Evolutionary conservation across 352 stramenopile genomes (phyloP).

Genomic region (Pythium rhizo-oryzae): DNA sequence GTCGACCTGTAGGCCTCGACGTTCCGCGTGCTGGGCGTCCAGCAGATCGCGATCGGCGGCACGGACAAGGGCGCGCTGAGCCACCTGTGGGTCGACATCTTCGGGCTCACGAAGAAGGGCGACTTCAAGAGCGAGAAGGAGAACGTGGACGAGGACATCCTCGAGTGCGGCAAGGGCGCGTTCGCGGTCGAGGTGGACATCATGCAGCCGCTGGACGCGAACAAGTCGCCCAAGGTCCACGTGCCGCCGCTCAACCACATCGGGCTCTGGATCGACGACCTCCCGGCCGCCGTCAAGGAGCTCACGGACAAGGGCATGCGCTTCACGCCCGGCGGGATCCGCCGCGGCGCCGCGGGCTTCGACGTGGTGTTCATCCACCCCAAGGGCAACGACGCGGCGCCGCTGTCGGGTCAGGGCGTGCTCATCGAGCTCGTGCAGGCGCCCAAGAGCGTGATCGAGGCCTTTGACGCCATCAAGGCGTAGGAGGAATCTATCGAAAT

Average conservation of each 20-base stretch:
- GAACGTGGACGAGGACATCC: constrained; percentile 99
- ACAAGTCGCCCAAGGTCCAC: constrained; percentile 95
- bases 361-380: constrained; percentile 99
- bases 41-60: constrained; percentile 97
- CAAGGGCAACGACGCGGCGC: constrained; percentile 93
- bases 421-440: constrained; percentile 98
- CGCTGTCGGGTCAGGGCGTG: constrained; percentile 93
- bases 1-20: constrained; percentile 44
- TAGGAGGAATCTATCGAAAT: background rate
- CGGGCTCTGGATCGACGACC: constrained; percentile 97
- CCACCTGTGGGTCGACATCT: constrained; percentile 83
- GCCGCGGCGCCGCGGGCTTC: constrained; percentile 96
- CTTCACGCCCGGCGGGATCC: constrained; percentile 97
- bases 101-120: constrained; percentile 74
- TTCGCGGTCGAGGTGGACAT: constrained; percentile 97
- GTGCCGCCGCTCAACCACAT: constrained; percentile 98
- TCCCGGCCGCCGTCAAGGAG: constrained; percentile 91
- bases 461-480: constrained; percentile 60
- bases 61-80: constrained; percentile 88
- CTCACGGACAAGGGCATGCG: constrained; percentile 92
- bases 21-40: constrained; percentile 96
- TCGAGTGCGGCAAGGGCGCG: constrained; percentile 90
- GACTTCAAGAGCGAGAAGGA: constrained; percentile 88
- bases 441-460: constrained; percentile 90
- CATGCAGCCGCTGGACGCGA: constrained; percentile 96